Evolutionary conservation across 495 filamentous ascomycete genomes (phyloP), one percentile per base, ranked within the genome.

Genomic region (Podospora bellae-mahoneyi): DNA sequence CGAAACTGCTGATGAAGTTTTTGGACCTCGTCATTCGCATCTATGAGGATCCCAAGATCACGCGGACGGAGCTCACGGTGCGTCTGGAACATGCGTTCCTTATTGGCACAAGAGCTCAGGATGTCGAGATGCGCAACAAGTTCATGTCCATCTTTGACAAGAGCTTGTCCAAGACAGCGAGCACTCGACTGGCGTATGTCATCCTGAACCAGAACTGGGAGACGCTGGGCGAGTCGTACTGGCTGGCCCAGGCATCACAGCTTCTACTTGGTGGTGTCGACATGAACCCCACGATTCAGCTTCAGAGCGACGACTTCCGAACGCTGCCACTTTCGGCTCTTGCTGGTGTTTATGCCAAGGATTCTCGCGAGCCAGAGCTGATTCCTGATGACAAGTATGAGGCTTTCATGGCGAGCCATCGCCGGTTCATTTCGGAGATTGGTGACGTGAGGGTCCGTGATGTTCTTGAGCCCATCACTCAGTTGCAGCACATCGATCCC

Each of bases 131-230:
- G 93, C 90, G 96, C 30, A 96, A 96, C 73, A 89, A 94, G 32
- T 98, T 98, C 80, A 90, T 97, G 86, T 84, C 82, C 26, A 96
- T 99, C 69, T 97, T 98, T 67, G 94, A 98, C 78, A 89, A 89
- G 72, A 96, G 91, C 76, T 81, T 97, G 68, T 93, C 92, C 4
- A 91, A 92, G 66, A 90, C 92, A 23, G 92, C 93, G 10, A 96
- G 90, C 74, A 90, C 89, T 58, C 87, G 96, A 56, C 80, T 98
- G 20, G 89, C 88, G 67, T 98, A 97, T 78, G 90, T 98, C 5
- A 82, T 99, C 60, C 85, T 88, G 4, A 90, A 89, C n/a, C 96
- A 99, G 76, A 97, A 97, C 72, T 99, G 96, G 96, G 96, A 97
- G 75, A 94, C 91, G 0, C 83, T 99, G 48, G 87, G 86, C 4